Percentiles rank a stretch among this genome's conserved stretches.
Conservation (phyloP, 106 monocot species). For the Vanilla planifolia region DNA sequence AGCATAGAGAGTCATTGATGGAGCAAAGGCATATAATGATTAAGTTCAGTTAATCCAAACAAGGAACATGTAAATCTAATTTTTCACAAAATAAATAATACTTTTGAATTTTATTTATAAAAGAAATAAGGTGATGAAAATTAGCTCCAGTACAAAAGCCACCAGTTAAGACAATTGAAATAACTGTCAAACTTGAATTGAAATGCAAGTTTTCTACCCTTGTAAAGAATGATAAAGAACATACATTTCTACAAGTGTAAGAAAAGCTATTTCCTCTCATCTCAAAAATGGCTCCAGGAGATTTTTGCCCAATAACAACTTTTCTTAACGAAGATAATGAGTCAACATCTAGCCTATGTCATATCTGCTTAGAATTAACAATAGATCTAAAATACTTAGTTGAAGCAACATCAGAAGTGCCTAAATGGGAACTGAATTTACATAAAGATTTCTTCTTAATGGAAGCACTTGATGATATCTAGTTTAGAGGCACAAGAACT, state of each 20-base stretch:
- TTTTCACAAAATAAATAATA: no score
- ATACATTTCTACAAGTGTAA: constrained; percentile 36
- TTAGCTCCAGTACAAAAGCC: constrained; percentile 5
- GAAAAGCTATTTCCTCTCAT: constrained; percentile 49
- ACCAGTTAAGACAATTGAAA: constrained; percentile 21
- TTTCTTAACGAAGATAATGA: constrained; percentile 25
- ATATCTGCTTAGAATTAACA: constrained; percentile 23
- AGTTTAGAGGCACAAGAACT: constrained; percentile 5
- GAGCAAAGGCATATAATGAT: no score
- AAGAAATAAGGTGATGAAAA: no score
- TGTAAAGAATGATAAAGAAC: constrained; percentile 24
- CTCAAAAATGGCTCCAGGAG: neutral
- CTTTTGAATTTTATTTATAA: no score
- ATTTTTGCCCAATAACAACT: constrained; percentile 13
- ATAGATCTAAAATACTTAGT: constrained; percentile 25
- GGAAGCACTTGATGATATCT: neutral
- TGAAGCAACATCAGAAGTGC: constrained; percentile 12
- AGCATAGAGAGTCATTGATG: no score
- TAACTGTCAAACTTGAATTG: constrained; percentile 36
- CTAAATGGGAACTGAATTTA: constrained; percentile 13
- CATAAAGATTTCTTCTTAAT: constrained; percentile 18
- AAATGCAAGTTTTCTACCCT: constrained; percentile 23
- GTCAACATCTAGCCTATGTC: constrained; percentile 19
- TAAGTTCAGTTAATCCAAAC: no score
- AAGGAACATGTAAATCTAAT: no score